phyloP scores from a whole-genome alignment of 768 basidiomycete species.

The Gyrodon lividus region DNA sequence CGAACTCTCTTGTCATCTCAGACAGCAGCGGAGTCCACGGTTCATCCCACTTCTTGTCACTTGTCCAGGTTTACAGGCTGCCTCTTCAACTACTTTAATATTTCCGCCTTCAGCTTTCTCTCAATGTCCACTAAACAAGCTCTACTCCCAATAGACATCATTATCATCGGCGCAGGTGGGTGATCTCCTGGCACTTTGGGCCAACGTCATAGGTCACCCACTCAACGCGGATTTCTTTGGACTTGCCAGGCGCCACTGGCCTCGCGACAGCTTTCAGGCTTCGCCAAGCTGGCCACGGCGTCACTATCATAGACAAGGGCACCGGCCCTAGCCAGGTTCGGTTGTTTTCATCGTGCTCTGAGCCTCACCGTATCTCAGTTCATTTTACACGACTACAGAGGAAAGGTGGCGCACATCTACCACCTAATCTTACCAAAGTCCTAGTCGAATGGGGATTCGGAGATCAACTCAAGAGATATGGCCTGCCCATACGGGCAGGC shows the following conservation, averaged over 20 bases:
- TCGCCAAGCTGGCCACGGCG: slow-evolving; percentile 56
- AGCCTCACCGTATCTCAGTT: not conserved
- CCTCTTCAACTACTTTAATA: not conserved
- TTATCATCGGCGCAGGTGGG: slow-evolving; percentile 31
- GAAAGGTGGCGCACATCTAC: slow-evolving; percentile 44
- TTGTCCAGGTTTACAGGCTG: not conserved
- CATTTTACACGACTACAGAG: slow-evolving; percentile 23
- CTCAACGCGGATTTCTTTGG: not conserved
- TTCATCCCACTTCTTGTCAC: not conserved
- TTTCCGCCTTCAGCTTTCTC: not conserved
- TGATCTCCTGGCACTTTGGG: not conserved
- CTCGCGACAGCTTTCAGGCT: slow-evolving; percentile 60
- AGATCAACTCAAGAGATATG: slow-evolving; percentile 40
- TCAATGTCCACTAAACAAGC: slow-evolving; percentile 25
- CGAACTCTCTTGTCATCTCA: slow-evolving; percentile 6
- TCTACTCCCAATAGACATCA: slow-evolving; percentile 29
- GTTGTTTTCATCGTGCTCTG: not conserved
- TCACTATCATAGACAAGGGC: slow-evolving; percentile 54
- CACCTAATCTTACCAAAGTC: slow-evolving; percentile 60
- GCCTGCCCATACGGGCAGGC: slow-evolving; percentile 22
- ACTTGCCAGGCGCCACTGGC: slow-evolving; percentile 44
- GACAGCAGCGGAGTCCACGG: not conserved
- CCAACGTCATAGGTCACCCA: not conserved
- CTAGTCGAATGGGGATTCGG: slow-evolving; percentile 56
- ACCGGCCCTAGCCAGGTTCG: slow-evolving; percentile 43